Conservation (phyloP, 1,284 basidiomycete genomes). For the Ustilago trichophora region DNA sequence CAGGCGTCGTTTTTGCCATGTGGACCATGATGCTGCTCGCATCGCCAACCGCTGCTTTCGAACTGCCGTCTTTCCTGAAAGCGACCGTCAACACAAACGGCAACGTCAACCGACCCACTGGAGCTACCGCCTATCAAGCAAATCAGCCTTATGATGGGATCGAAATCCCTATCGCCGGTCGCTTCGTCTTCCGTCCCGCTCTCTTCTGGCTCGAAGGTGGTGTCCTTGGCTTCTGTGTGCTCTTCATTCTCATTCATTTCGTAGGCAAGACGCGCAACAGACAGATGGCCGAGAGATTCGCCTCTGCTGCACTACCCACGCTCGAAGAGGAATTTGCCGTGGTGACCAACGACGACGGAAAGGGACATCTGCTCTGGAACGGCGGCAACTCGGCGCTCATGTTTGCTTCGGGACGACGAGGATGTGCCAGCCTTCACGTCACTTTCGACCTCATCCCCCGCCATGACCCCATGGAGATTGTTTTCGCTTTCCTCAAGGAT, state of each 20-base stretch:
- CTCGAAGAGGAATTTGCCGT: constrained; percentile 53
- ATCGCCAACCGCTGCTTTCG: constrained; percentile 29
- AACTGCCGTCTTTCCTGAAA: constrained; percentile 32
- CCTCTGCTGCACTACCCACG: constrained; percentile 32
- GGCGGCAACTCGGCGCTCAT: constrained; percentile 58
- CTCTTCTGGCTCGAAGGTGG: constrained; percentile 53
- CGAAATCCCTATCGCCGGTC: constrained; percentile 25
- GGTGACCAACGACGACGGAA: constrained; percentile 49
- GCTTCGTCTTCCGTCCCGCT: constrained; percentile 46
- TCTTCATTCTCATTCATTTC: constrained; percentile 53
- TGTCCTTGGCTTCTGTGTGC: constrained; percentile 37
- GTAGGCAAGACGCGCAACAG: constrained; percentile 52
- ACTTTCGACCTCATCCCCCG: constrained; percentile 49
- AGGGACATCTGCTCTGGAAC: constrained; percentile 57
- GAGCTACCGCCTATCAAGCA: constrained; percentile 40
- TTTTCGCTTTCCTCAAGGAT: constrained; percentile 46
- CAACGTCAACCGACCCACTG: constrained; percentile 19
- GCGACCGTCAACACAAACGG: constrained; percentile 1
- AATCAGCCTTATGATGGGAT: constrained; percentile 43
- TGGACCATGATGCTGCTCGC: constrained; percentile 44
- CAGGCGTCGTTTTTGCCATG: constrained; percentile 34
- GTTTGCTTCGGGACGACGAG: constrained; percentile 61
- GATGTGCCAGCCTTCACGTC: constrained; percentile 55
- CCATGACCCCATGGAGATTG: constrained; percentile 56
- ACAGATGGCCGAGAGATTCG: constrained; percentile 38